Evolutionary conservation across 805 yeast species (phyloP), one percentile per base, ranked within the genome.

Genomic region (Tetrapisispora pingtungensis): DNA sequence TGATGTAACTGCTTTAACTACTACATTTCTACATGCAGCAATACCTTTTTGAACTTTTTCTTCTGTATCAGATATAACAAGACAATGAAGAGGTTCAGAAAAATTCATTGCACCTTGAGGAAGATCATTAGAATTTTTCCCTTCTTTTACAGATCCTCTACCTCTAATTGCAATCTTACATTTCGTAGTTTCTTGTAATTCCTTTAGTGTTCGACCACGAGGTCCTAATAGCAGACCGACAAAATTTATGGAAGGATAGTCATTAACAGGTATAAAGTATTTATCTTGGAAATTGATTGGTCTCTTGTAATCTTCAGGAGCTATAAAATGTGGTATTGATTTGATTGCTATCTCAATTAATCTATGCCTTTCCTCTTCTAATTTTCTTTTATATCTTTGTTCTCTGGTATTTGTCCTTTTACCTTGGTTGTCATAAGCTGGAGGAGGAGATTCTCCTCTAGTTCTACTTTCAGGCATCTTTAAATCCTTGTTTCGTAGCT

Each of bases 131-230:
- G 75, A 66, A 46, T 75, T 74, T 60, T 80, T 83, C 28, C 97
- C 97, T 57, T 86, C 95, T 58, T 90, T 90, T 17, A 88, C 95
- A 1, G 97, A 89, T 0, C 99, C 99, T 53, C 84, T 80, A 24
- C 99, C 99, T 53, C 99, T 72, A 41, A 93, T 84, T 3, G 89
- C 94, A 47, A 93, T 82, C 51, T 74, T 77, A 15, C 97, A 96
- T 1, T 96, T 96, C 33, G 95, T 81, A 41, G 82, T 80, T 26
- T 77, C 80, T 59, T 90, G 95, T 63, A 94, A 66, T 53, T 78
- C 77, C 48, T 84, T 77, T 54, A 90, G 66, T 0, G 96, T 90
- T 54, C 84, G 82, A 20, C 97, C 99, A 69, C 99, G 80, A 28
- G 99, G 98, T 0, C 99, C 99, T 41, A 93, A 64, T 18, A 93